These are phyloP conservation scores for Plantago major DNA, from an alignment of 257 asterid genomes.

Conservation along the genomic window DNA sequence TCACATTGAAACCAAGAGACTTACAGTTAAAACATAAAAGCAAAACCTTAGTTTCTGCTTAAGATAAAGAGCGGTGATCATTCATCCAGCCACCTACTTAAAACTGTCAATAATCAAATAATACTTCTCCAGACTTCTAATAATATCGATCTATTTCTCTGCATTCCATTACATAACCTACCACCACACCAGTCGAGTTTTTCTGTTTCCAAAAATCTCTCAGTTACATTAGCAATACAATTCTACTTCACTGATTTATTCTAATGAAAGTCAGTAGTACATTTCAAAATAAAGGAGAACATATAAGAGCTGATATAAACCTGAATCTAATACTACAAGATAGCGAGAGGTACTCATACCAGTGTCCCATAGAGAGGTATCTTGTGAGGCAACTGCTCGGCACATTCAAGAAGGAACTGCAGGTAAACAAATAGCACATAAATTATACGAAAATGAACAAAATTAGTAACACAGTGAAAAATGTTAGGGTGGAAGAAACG, in stretches of 20 bases:
- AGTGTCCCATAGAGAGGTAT: constrained; percentile 86
- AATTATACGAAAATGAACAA: background rate
- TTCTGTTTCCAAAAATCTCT: constrained; percentile 1
- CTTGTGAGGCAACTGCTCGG: constrained; percentile 98
- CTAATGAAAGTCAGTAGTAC: too few relatives aligned
- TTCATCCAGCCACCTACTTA: too few relatives aligned
- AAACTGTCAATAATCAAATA: background rate
- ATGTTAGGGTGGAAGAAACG: background rate
- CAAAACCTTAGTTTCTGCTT: too few relatives aligned
- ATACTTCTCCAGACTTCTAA: background rate
- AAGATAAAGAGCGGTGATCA: too few relatives aligned
- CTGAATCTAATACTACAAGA: too few relatives aligned
- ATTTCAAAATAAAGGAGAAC: background rate
- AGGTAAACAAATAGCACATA: constrained; percentile 17
- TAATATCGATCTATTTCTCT: background rate
- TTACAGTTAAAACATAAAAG: too few relatives aligned
- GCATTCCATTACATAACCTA: background rate
- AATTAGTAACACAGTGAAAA: background rate
- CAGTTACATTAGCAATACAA: background rate
- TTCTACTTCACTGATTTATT: too few relatives aligned
- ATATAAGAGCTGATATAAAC: background rate
- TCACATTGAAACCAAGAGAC: too few relatives aligned
- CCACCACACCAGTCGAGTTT: background rate
- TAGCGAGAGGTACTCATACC: constrained; percentile 69
- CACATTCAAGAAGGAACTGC: constrained; percentile 95